Evolutionary conservation across 441 rosid genomes (phyloP), one percentile per base, ranked within the genome.

Genomic region (Erodium trifolium): DNA sequence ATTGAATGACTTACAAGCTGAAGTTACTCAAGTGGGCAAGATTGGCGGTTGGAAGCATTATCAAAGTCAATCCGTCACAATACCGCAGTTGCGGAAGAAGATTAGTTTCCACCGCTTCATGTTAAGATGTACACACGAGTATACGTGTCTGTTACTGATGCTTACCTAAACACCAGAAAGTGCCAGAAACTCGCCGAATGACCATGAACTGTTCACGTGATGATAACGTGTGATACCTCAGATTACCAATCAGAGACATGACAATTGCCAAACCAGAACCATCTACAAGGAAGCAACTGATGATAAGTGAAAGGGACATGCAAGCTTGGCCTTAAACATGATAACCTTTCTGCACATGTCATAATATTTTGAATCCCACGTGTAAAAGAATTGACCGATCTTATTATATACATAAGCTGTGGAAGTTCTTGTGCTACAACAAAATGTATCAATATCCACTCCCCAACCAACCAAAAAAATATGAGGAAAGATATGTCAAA

Each of bases 391-490:
- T 51, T 12, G 16, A 2, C 5, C 4, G 1, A 13, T 51, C 27
- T 23, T 23, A 23, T n/a, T 51, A 51, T 14, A 51, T 51, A 51
- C 13, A 51, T 51, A 51, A 51, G 57, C 18, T n/a, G 57, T n/a
- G 16, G 57, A 51, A 51, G 17, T n/a, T 51, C 27, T 23, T 23
- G 18, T 13, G 57, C 57, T 51, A 51, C 57, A 51, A 51, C 65
- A 51, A 37, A 59, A 59, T 59, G 29, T 59, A 6, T 19, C 63
- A 16, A 19, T 39, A 12, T 51, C 4, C 57, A 51, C 14, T 14
- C 17, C 57, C 57, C 57, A n/a, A 51, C 57, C 57, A 51, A n/a
- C 57, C 57, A 51, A 51, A 51, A 51, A 12, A 51, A 23, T 23
- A 23, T n/a, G 16, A 51, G 57, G 17, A 51, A 51, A 19, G 27